These are phyloP conservation scores for Yamadazyma paraphyllophila DNA, from an alignment of 805 yeast genomes.

Conservation along the genomic window DNA sequence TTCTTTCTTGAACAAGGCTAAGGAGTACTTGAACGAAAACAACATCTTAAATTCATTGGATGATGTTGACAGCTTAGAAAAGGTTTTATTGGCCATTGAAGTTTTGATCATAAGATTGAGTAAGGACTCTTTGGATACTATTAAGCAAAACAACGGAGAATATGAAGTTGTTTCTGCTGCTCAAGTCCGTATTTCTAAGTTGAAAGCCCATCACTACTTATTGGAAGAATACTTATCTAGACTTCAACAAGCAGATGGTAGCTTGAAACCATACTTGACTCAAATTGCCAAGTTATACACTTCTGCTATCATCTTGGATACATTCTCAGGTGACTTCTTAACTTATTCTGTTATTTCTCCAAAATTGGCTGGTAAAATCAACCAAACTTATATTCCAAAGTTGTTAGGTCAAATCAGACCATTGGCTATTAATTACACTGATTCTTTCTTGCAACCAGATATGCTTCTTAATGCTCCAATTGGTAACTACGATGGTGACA, in stretches of 20 bases:
- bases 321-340: conserved; percentile 37
- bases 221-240: conserved; percentile 29
- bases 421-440: conserved; percentile 39
- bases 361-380: conserved; percentile 25
- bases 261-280: conserved; percentile 28
- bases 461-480: conserved; percentile 42
- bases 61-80: conserved; percentile 27
- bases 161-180: conserved; percentile 39
- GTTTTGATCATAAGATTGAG: conserved; percentile 37
- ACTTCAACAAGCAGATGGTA: conserved; percentile 21
- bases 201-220: conserved; percentile 43
- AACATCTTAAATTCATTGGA: conserved; percentile 29
- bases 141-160: conserved; percentile 23
- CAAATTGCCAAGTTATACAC: conserved; percentile 33
- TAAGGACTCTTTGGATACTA: conserved; percentile 26
- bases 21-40: conserved; percentile 21
- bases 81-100: conserved; percentile 39
- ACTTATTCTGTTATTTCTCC: conserved; percentile 33
- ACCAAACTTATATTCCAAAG: conserved; percentile 27
- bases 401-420: conserved; percentile 39
- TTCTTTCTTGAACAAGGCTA: conserved; percentile 30
- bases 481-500: conserved; percentile 43
- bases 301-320: conserved; percentile 30
- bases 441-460: conserved; percentile 44
- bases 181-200: conserved; percentile 40